These are phyloP conservation scores for Ustulina deusta DNA, from an alignment of 2,329 filamentous ascomycete species.

Conservation along the genomic window DNA sequence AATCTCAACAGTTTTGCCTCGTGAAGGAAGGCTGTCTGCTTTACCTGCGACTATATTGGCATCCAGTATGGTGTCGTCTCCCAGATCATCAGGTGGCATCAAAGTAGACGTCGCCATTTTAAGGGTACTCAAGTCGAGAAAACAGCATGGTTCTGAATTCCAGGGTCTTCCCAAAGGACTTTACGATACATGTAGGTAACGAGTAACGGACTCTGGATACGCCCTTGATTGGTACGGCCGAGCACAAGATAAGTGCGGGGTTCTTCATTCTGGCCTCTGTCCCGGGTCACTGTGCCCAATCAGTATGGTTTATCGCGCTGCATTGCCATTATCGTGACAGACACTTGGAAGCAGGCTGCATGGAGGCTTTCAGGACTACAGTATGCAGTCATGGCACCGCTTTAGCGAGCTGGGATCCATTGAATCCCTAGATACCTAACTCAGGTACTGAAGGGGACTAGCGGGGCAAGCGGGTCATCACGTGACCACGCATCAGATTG, in stretches of 20 bases:
- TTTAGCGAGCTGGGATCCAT: constrained; percentile 9
- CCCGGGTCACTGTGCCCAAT: constrained; percentile 19
- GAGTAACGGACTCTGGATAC: background rate
- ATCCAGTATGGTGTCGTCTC: background rate
- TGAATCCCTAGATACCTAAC: background rate
- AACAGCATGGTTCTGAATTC: constrained; percentile 1
- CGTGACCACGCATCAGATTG: constrained; percentile 35
- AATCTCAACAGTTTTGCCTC: background rate
- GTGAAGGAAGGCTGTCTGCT: background rate
- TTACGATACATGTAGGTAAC: constrained; percentile 4
- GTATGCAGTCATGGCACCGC: constrained; percentile 6
- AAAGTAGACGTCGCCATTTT: constrained; percentile 15
- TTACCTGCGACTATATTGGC: constrained; percentile 19
- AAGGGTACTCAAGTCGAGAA: constrained; percentile 4
- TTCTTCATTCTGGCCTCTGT: constrained; percentile 9
- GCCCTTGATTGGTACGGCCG: constrained; percentile 12
- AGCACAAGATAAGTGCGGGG: constrained; percentile 18
- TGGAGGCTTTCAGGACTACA: background rate
- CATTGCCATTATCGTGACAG: constrained; percentile 16
- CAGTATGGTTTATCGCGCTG: constrained; percentile 2
- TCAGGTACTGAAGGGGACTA: background rate
- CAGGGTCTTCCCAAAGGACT: background rate
- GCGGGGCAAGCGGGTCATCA: constrained; percentile 6
- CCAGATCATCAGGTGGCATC: constrained; percentile 1
- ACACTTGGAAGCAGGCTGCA: background rate